A percentile compares a stretch with the other conserved stretches of the same genome.
These are phyloP conservation scores for Trichoderma oligosporum DNA, from an alignment of 2,329 filamentous ascomycete genomes.

Conservation along the genomic window DNA sequence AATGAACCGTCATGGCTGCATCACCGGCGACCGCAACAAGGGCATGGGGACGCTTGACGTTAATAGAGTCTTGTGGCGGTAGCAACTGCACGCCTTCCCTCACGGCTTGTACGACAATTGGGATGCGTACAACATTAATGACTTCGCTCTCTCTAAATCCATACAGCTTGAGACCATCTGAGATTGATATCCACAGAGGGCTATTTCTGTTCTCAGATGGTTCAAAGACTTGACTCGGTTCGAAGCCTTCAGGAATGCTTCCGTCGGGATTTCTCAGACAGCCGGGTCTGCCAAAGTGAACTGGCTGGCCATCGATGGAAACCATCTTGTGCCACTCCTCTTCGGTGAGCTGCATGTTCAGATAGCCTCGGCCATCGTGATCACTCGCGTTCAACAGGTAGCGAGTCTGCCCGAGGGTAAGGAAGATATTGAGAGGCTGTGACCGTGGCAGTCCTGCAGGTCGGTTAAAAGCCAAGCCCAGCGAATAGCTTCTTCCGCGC, in stretches of 20 bases:
- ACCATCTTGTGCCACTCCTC: conserved; percentile 37
- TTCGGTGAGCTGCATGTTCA: conserved; percentile 38
- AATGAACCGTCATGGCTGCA: conserved; percentile 37
- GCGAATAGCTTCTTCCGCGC: conserved; percentile 33
- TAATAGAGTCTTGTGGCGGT: conserved; percentile 27
- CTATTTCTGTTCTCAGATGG: conserved; percentile 31
- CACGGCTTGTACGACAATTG: conserved; percentile 36
- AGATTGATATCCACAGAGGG: conserved; percentile 33
- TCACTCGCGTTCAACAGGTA: conserved; percentile 38
- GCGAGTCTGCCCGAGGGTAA: conserved; percentile 36
- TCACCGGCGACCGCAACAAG: conserved; percentile 36
- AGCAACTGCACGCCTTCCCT: conserved; percentile 31
- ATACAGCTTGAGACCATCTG: conserved; percentile 36
- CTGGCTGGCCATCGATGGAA: conserved; percentile 30
- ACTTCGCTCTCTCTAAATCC: conserved; percentile 36
- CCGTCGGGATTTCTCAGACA: conserved; percentile 31
- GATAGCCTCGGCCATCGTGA: conserved; percentile 32
- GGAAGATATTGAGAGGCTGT: conserved; percentile 36
- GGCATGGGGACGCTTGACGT: conserved; percentile 29
- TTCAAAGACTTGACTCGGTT: conserved; percentile 31
- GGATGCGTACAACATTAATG: conserved; percentile 36
- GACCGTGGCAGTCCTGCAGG: conserved; percentile 33
- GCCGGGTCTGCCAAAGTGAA: conserved; percentile 34
- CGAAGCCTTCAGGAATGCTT: conserved; percentile 30
- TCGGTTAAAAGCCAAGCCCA: conserved; percentile 35